A percentile compares a stretch with the other conserved stretches of the same genome.
Evolutionary conservation across 805 yeast species (phyloP).

Genomic region (Saccharomycopsis sp.): DNA sequence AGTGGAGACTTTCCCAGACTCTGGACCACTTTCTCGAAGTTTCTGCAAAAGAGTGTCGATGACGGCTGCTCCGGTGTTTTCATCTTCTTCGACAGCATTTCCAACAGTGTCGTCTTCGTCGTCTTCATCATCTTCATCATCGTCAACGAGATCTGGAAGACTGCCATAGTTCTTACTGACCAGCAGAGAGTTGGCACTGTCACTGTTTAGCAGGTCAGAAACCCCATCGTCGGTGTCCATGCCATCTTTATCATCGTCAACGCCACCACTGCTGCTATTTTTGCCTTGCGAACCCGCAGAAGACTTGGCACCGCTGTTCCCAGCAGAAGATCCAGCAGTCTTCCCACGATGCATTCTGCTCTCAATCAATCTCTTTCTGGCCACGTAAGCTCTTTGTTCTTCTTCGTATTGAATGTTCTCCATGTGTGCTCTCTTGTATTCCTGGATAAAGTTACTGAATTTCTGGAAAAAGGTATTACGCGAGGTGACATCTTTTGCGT

Average conservation of each 20-base stretch:
- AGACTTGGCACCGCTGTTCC: neutral
- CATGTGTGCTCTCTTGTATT: conserved; percentile 53
- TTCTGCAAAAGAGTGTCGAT: conserved; percentile 85
- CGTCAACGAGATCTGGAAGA: conserved; percentile 21
- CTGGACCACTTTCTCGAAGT: conserved; percentile 70
- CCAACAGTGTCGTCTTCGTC: conserved; percentile 37
- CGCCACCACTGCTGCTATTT: neutral
- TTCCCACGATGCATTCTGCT: conserved; percentile 24
- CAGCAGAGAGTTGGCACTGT: too few species aligned
- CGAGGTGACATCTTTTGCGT: conserved; percentile 41
- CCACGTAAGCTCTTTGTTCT: conserved; percentile 54
- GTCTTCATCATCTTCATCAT: conserved; percentile 29
- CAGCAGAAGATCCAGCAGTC: neutral
- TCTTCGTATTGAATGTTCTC: conserved; percentile 65
- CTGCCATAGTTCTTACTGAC: too few species aligned
- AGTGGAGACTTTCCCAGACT: conserved; percentile 70
- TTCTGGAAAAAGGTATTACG: conserved; percentile 54
- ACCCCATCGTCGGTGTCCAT: conserved; percentile 6
- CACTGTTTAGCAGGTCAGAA: too few species aligned
- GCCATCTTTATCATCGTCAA: neutral
- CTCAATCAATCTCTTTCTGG: conserved; percentile 50
- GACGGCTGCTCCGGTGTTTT: conserved; percentile 24
- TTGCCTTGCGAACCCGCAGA: neutral
- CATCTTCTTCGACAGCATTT: conserved; percentile 9
- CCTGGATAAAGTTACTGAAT: conserved; percentile 49